These are phyloP conservation scores for Hygrophorus russula DNA, from an alignment of 768 basidiomycete species.

Conservation along the genomic window DNA sequence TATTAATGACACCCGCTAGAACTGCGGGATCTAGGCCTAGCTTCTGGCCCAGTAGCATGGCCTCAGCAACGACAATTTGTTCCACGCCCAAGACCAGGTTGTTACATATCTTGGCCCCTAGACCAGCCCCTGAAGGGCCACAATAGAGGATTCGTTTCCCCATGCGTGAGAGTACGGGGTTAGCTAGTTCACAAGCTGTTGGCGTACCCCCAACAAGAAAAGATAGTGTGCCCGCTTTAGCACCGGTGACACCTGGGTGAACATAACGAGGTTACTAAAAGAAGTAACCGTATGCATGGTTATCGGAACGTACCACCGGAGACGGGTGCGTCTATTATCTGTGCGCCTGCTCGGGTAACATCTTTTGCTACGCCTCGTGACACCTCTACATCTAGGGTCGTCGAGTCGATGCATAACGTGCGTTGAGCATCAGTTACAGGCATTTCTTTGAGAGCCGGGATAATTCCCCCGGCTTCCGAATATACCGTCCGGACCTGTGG, in stretches of 20 bases:
- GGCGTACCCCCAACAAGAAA: conserved; percentile 84
- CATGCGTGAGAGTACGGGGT: conserved; percentile 60
- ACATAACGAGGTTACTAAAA: conserved; percentile 2
- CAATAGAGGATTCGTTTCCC: conserved; percentile 77
- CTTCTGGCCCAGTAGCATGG: conserved; percentile 77
- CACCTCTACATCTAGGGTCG: conserved; percentile 75
- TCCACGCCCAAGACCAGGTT: conserved; percentile 63
- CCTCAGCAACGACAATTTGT: conserved; percentile 80
- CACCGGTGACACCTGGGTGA: conserved; percentile 65
- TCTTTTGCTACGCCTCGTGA: conserved; percentile 53
- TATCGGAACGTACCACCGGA: conserved; percentile 59
- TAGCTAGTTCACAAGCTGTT: conserved; percentile 41
- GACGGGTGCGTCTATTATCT: conserved; percentile 89
- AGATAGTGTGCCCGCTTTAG: conserved; percentile 76
- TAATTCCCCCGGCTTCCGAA: conserved; percentile 38
- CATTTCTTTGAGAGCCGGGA: conserved; percentile 48
- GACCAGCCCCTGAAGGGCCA: conserved; percentile 68
- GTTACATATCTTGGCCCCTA: conserved; percentile 42
- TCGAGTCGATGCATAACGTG: conserved; percentile 80
- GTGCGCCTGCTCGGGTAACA: conserved; percentile 44
- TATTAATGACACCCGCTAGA: conserved; percentile 78
- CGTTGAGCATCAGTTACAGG: conserved; percentile 21
- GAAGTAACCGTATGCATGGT: neutral
- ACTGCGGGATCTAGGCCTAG: conserved; percentile 71
- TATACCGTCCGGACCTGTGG: conserved; percentile 81